Base-by-base conservation (phyloP, 495 filamentous ascomycete species). In the Bathelium albidoporum region DNA sequence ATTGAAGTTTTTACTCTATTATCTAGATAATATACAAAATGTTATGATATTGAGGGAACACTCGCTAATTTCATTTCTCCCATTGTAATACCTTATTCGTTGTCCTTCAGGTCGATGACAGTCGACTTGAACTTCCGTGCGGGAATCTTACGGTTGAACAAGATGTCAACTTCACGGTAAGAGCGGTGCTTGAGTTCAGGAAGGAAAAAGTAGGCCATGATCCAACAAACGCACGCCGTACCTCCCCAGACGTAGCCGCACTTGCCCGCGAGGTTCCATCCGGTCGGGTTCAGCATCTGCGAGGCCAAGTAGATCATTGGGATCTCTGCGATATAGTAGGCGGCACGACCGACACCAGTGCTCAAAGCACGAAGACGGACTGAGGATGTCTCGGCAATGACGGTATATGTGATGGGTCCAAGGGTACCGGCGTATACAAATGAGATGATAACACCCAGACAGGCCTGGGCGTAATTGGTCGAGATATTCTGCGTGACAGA, bases 241-340 rank as follows among this genome's bases (percentile, higher is more conserved):
- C 59, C 68, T 49, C 64, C 70, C 72, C 74, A 76, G 62, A 76
- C 74, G 65, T 74, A 78, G 0, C 69, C 74, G 1, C 74, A 72
- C 61, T 79, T 77, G 0, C 74, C 76, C 11, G 71, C 68, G 69
- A 76, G 74, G 49, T 80, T 76, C 73, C 78, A 78, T 22, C 69
- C 73, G 1, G 67, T 70, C 1, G 76, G 69, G 32, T 73, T 76
- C 34, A 80, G 63, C 64, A 76, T 68, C 18, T 74, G 74, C 1
- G 73, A 72, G 7, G 70, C 53, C 4, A 79, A 65, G 20, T 75
- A 68, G 39, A 70, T 70, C n/a, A 63, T 66, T 24, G 73, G 64
- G 36, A 78, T 73, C 41, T 71, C 67, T 7, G 62, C 63, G 20
- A 74, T 59, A 44, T 77, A 70, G 63, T 77, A 77, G 0, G 65